Evolutionary conservation across 2,329 filamentous ascomycete genomes (phyloP).

Genomic region (Rhexocercosporidium sp.): DNA sequence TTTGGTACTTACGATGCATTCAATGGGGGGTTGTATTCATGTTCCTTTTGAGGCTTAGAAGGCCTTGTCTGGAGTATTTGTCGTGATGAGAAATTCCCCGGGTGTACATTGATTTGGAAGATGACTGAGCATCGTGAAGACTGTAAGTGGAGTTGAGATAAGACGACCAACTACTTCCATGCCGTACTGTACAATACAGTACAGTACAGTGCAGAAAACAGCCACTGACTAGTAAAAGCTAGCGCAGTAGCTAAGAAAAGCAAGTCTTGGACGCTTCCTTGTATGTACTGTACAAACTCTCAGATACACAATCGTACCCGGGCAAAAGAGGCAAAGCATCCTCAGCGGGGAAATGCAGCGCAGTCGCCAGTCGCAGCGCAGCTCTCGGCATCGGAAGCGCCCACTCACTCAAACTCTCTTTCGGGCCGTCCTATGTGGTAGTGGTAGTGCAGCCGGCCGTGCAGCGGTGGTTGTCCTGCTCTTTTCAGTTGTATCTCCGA

Average conservation of each 20-base stretch:
- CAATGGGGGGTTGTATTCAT: neutral
- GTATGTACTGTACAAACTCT: no score
- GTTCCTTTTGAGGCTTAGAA: neutral
- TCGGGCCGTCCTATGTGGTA: neutral
- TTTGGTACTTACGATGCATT: neutral
- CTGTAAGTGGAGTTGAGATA: no score
- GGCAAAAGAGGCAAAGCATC: no score
- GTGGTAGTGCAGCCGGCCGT: no score
- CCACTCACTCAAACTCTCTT: neutral
- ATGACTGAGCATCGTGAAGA: neutral
- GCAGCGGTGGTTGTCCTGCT: neutral
- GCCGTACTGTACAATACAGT: no score
- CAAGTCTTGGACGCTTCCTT: no score
- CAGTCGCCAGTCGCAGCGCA: neutral
- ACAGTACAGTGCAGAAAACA: no score
- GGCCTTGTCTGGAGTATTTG: neutral
- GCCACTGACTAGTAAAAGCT: no score
- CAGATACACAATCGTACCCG: no score
- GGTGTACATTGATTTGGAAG: neutral
- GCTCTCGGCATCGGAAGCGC: neutral
- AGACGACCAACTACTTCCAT: no score
- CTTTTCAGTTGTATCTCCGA: neutral
- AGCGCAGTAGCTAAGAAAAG: no score
- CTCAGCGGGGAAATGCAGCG: no score
- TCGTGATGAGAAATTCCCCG: constrained; percentile 8